Conservation (phyloP, 2,329 filamentous ascomycete genomes). For the Elsinoe necatrix region DNA sequence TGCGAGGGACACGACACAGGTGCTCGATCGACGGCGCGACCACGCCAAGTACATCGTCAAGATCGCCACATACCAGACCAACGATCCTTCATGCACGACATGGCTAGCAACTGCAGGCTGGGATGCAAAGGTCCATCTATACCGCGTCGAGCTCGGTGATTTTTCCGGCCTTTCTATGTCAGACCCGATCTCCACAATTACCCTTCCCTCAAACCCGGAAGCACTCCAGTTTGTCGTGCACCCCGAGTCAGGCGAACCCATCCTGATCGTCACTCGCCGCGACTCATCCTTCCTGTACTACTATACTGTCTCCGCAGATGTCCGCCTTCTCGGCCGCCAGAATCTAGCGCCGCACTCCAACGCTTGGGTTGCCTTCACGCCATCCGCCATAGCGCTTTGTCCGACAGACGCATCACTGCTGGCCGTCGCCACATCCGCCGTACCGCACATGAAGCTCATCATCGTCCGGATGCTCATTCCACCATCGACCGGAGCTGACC, state of each 20-base stretch:
- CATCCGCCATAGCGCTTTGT: slow-evolving; percentile 47
- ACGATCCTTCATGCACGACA: slow-evolving; percentile 24
- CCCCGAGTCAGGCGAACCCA: slow-evolving; percentile 38
- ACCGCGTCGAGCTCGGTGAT: slow-evolving; percentile 27
- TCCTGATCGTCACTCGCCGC: slow-evolving; percentile 47
- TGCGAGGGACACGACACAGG: slow-evolving; percentile 21
- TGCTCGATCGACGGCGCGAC: slow-evolving; percentile 45
- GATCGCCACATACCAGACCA: slow-evolving; percentile 29
- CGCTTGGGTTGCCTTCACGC: slow-evolving; percentile 56
- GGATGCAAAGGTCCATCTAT: slow-evolving; percentile 50
- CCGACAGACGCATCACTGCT: slow-evolving; percentile 48
- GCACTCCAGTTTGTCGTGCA: slow-evolving; percentile 46
- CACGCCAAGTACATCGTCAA: slow-evolving; percentile 53
- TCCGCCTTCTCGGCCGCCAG: slow-evolving; percentile 45
- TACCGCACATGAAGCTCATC: slow-evolving; percentile 55
- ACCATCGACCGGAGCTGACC: slow-evolving; percentile 18
- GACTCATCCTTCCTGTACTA: slow-evolving; percentile 54
- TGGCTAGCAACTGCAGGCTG: slow-evolving; percentile 53
- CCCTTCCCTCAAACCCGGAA: slow-evolving; percentile 48
- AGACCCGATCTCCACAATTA: slow-evolving; percentile 36
- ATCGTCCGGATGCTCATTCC: slow-evolving; percentile 51
- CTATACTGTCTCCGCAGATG: slow-evolving; percentile 36
- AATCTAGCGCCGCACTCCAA: slow-evolving; percentile 55
- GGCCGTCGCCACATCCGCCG: slow-evolving; percentile 52
- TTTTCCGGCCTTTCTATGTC: slow-evolving; percentile 27